A percentile compares a stretch with the other conserved stretches of the same genome.
Conservation (phyloP, 106 monocot genomes). For the Acanthochlamys bracteata region DNA sequence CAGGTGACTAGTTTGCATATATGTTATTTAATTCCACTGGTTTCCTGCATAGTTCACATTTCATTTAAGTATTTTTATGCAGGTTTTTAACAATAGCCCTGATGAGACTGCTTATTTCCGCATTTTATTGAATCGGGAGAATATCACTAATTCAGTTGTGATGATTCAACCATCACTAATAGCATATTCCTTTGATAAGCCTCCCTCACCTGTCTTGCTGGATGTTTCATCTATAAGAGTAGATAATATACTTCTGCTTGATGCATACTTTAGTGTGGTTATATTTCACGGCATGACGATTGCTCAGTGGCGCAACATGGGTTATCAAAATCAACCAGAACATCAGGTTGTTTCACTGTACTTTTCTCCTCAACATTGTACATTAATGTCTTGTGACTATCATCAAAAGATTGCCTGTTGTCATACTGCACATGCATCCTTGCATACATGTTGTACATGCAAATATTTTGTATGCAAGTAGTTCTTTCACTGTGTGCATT, state of each 20-base stretch:
- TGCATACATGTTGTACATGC: too few species aligned
- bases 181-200: conserved; percentile 76
- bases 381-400: too few species aligned
- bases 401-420: too few species aligned
- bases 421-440: too few species aligned
- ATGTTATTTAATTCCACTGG: not conserved
- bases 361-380: too few species aligned
- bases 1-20: conserved; percentile 41
- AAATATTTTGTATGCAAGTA: too few species aligned
- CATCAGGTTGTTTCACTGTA: conserved; percentile 53
- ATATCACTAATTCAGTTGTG: conserved; percentile 75
- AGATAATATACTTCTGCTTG: conserved; percentile 87
- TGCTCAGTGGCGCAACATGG: conserved; percentile 99
- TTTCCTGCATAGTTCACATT: not conserved
- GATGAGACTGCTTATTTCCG: conserved; percentile 99
- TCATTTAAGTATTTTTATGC: conserved; percentile 9
- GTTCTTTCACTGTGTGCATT: too few species aligned
- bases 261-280: conserved; percentile 98
- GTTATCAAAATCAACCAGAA: conserved; percentile 93
- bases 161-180: conserved; percentile 97
- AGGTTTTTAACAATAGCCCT: conserved; percentile 99
- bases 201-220: conserved; percentile 72
- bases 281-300: conserved; percentile 96
- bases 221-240: conserved; percentile 87
- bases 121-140: conserved; percentile 93